phyloP scores from a whole-genome alignment of 768 basidiomycete species.

The Suillus spraguei region DNA sequence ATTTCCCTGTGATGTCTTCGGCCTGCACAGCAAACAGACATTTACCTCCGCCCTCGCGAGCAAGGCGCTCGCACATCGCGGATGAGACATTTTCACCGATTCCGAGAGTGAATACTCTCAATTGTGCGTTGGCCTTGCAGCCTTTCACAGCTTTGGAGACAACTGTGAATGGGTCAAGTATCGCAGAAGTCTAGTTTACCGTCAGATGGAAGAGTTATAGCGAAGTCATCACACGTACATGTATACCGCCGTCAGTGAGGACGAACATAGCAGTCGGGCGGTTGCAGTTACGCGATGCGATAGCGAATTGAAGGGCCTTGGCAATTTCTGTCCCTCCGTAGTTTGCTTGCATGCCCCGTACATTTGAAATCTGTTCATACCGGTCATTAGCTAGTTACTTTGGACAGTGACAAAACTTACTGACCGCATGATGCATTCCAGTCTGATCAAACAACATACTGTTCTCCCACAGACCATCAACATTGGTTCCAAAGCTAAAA shows the following conservation, averaged over 20 bases:
- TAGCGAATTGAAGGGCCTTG: slow-evolving; percentile 41
- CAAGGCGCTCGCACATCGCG: slow-evolving; percentile 55
- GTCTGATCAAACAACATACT: slow-evolving; percentile 35
- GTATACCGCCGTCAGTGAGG: slow-evolving; percentile 59
- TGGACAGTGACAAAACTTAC: background rate
- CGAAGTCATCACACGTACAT: slow-evolving; percentile 16
- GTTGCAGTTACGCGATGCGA: slow-evolving; percentile 34
- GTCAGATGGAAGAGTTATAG: background rate
- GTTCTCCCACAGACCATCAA: slow-evolving; percentile 36
- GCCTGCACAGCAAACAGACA: slow-evolving; percentile 47
- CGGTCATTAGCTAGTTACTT: slow-evolving; percentile 14
- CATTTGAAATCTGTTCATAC: slow-evolving; percentile 39
- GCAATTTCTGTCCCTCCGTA: slow-evolving; percentile 55
- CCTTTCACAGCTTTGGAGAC: slow-evolving; percentile 34
- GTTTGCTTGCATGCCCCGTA: slow-evolving; percentile 43
- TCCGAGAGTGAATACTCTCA: slow-evolving; percentile 61
- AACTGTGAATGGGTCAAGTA: slow-evolving; percentile 20
- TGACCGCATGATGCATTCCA: slow-evolving; percentile 41
- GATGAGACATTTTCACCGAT: slow-evolving; percentile 55
- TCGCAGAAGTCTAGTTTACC: slow-evolving; percentile 16
- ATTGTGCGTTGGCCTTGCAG: slow-evolving; percentile 31
- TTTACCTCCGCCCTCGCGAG: slow-evolving; percentile 53
- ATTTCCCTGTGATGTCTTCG: slow-evolving; percentile 51
- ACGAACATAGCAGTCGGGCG: slow-evolving; percentile 55
- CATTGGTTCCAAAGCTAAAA: slow-evolving; percentile 48